phyloP scores from a whole-genome alignment of 345 rosid genomes.

The Lagerstroemia speciosa region DNA sequence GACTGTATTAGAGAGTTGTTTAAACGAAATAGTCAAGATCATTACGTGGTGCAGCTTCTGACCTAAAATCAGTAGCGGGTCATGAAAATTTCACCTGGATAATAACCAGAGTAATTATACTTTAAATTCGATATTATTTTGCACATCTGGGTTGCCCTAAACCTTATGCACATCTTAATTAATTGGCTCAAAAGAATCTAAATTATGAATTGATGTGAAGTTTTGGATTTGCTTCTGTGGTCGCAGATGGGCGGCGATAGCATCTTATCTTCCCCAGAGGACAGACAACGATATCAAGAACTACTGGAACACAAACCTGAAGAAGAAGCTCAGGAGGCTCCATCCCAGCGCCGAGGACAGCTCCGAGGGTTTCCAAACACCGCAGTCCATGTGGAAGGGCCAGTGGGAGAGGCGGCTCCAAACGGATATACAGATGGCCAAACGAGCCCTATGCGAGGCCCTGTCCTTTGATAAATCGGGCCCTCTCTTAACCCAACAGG shows the following conservation, averaged over 20 bases:
- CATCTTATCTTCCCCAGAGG: constrained; percentile 92
- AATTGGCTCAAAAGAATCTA: neutral
- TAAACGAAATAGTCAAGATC: too few species aligned
- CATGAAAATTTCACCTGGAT: too few species aligned
- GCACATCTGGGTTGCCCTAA: neutral
- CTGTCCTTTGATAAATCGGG: constrained; percentile 45
- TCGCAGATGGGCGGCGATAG: constrained; percentile 97
- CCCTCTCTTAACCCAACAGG: constrained; percentile 5
- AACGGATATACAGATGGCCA: constrained; percentile 79
- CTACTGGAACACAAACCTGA: constrained; percentile 88
- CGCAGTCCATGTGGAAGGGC: constrained; percentile 44
- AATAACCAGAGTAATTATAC: too few species aligned
- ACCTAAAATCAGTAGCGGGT: too few species aligned
- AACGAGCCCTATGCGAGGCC: constrained; percentile 72
- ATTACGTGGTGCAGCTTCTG: too few species aligned
- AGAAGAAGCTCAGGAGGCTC: constrained; percentile 63
- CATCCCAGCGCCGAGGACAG: constrained; percentile 30
- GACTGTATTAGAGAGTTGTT: too few species aligned
- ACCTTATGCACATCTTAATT: neutral
- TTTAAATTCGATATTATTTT: neutral
- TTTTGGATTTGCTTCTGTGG: neutral
- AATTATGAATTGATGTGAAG: neutral
- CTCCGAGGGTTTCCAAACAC: constrained; percentile 27
- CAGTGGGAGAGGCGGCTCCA: constrained; percentile 91
- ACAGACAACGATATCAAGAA: constrained; percentile 94